Base-by-base conservation (phyloP, 2,329 filamentous ascomycete species). In the Penicillium sp. region DNA sequence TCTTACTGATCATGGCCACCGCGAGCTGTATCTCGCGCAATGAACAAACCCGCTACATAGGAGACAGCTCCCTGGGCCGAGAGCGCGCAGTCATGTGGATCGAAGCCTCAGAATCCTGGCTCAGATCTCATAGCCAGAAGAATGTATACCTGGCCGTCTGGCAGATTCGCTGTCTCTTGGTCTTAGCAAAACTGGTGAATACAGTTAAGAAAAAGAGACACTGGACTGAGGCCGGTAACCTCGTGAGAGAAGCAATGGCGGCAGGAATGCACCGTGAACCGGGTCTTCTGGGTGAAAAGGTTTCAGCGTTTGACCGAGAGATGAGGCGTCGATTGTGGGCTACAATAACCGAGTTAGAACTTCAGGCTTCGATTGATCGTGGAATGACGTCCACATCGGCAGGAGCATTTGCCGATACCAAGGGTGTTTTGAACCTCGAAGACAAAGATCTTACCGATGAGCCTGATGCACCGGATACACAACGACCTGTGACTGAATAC, bases 241-340 rank as follows among this genome's bases (percentile, higher is more conserved):
- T 84, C 5, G 59, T 84, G 7, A 70, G 80, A 16, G 73, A 79
- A 37, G 81, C 78, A 39, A 77, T 84, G 68, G 72, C 79, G 29
- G 73, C 77, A 11, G 82, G 81, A 1, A 69, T 84, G 47, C 82
- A 84, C 64, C 76, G 81, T 19, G 76, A 82, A 48, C 77, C 80
- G 0, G 71, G 68, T 5, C 60, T 75, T 63, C 57, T 75, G 60
- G 61, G 72, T 56, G 66, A 74, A 55, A 63, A 65, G 26, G 72
- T 76, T 10, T 72, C 71, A 3, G 67, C 73, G 2, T 80, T 81
- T 29, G 79, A 83, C 42, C 78, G 79, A 52, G 79, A 83, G 56
- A 80, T 83, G 50, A 35, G 57, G 37, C 42, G 57, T 7, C 72
- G 82, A 33, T 63, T 84, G 3, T 84, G 82, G 82, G 74, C 74